phyloP scores from a whole-genome alignment of 768 basidiomycete species.

The Pleurotus pulmonarius region DNA sequence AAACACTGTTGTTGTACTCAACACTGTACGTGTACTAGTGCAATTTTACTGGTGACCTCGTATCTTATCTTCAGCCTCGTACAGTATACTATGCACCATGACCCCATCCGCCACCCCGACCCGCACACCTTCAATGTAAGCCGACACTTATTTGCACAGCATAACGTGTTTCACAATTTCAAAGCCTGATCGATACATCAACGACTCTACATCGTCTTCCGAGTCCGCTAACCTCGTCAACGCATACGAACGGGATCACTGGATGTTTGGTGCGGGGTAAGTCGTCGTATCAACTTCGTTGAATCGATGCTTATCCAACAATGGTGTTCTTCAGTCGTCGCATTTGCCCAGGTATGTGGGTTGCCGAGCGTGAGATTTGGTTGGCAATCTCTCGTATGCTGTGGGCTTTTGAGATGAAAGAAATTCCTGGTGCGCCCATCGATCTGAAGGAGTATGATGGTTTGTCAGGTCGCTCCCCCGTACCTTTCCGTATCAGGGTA shows the following conservation, averaged over 20 bases:
- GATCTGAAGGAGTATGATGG: conserved; percentile 45
- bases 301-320: not conserved
- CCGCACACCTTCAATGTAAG: conserved; percentile 30
- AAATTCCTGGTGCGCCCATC: conserved; percentile 38
- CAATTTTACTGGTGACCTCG: not conserved
- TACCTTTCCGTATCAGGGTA: conserved; percentile 30
- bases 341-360: conserved; percentile 41
- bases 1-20: conserved; percentile 35
- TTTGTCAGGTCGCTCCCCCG: conserved; percentile 39
- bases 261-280: conserved; percentile 50
- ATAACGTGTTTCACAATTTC: not conserved
- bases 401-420: conserved; percentile 42
- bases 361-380: conserved; percentile 45
- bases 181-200: conserved; percentile 41
- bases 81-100: conserved; percentile 32
- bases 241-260: conserved; percentile 43
- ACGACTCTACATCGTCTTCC: conserved; percentile 30
- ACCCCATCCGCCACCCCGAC: conserved; percentile 34
- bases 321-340: conserved; percentile 20
- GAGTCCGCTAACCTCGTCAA: conserved; percentile 41
- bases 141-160: not conserved
- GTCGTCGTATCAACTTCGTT: conserved; percentile 3
- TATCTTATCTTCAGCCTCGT: not conserved
- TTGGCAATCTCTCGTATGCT: conserved; percentile 42
- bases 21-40: conserved; percentile 23